Evolutionary conservation across 2,329 filamentous ascomycete species (phyloP).

Genomic region (Neofusicoccum sp.): DNA sequence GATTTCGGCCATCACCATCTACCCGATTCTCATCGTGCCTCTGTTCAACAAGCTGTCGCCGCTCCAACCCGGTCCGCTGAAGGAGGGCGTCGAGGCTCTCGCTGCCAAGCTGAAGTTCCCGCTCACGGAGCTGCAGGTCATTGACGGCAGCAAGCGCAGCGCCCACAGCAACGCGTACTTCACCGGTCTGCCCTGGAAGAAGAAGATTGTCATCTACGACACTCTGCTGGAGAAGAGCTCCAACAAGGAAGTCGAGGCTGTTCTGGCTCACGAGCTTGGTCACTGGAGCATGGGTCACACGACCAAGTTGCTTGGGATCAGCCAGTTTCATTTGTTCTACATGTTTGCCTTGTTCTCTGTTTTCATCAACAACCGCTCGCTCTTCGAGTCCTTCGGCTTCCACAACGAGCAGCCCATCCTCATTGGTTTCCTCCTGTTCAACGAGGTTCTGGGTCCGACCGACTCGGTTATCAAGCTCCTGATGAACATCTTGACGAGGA

Average conservation of each 20-base stretch:
- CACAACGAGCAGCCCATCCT: constrained; percentile 82
- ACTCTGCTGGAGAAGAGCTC: constrained; percentile 95
- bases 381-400: constrained; percentile 94
- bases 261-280: constrained; percentile 92
- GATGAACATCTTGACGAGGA: constrained; percentile 94
- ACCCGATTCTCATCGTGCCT: constrained; percentile 90
- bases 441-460: constrained; percentile 91
- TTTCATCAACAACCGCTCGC: constrained; percentile 91
- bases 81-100: constrained; percentile 82
- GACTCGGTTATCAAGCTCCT: constrained; percentile 92
- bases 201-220: constrained; percentile 99
- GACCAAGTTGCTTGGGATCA: constrained; percentile 82
- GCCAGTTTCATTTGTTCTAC: constrained; percentile 88
- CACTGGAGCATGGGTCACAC: constrained; percentile 98
- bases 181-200: constrained; percentile 98
- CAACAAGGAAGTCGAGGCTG: constrained; percentile 88
- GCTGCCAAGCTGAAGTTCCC: constrained; percentile 87
- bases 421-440: constrained; percentile 96
- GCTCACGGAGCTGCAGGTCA: constrained; percentile 89
- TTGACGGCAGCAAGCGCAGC: constrained; percentile 86
- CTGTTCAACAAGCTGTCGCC: constrained; percentile 98
- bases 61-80: constrained; percentile 82
- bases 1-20: constrained; percentile 93
- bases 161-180: constrained; percentile 94
- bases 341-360: constrained; percentile 95